These are phyloP conservation scores for Aspergillus panamensis DNA, from an alignment of 495 filamentous ascomycete genomes.

Conservation along the genomic window DNA sequence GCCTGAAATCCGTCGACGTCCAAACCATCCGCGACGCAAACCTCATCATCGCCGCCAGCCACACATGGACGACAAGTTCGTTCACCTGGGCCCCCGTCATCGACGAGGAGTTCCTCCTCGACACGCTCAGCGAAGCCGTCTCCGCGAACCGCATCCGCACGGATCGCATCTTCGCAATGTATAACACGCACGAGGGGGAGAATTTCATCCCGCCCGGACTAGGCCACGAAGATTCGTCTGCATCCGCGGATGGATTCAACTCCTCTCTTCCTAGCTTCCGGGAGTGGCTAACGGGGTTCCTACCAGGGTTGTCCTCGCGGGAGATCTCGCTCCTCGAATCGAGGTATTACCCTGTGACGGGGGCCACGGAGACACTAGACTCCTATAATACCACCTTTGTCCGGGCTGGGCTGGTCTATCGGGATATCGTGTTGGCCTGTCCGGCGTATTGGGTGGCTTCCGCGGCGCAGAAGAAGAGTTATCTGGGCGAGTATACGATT, in stretches of 20 bases:
- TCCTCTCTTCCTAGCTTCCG: constrained; percentile 43
- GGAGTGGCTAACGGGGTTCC: constrained; percentile 49
- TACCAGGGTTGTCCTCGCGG: constrained; percentile 42
- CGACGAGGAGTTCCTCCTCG: constrained; percentile 49
- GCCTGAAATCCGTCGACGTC: constrained; percentile 48
- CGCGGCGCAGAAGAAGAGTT: constrained; percentile 41
- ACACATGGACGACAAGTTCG: constrained; percentile 50
- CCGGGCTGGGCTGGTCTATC: constrained; percentile 52
- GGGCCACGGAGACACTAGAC: constrained; percentile 40
- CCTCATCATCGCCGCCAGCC: constrained; percentile 38
- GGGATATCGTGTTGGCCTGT: constrained; percentile 58
- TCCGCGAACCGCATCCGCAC: constrained; percentile 39
- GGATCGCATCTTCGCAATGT: constrained; percentile 49
- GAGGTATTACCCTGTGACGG: constrained; percentile 44
- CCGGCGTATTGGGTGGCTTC: constrained; percentile 55
- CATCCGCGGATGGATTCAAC: constrained; percentile 40
- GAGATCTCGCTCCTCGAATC: constrained; percentile 37
- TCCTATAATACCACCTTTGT: constrained; percentile 45
- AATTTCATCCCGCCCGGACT: constrained; percentile 55
- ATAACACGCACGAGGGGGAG: constrained; percentile 59
- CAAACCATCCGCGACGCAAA: constrained; percentile 49
- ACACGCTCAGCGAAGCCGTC: constrained; percentile 44
- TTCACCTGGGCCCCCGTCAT: constrained; percentile 61
- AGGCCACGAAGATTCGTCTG: constrained; percentile 16
- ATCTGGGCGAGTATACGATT: constrained; percentile 58